Conservation (phyloP, 2,329 filamentous ascomycete species). For the Alternaria sp. region DNA sequence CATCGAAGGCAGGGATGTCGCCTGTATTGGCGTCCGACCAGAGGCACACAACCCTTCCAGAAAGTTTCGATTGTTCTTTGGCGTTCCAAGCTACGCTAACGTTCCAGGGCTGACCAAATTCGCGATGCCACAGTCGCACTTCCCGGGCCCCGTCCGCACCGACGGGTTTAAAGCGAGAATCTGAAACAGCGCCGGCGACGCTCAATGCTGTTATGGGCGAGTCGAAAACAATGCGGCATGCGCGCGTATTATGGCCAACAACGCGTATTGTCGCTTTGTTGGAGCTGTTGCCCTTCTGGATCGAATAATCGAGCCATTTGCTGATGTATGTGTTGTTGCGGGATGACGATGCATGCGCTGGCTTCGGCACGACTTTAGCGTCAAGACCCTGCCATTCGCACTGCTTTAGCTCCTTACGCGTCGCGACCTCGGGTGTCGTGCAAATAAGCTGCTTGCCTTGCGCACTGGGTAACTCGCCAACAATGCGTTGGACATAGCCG, state of each 20-base stretch:
- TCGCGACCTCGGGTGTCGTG: slow-evolving; percentile 50
- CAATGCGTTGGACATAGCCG: slow-evolving; percentile 61
- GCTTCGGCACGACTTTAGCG: slow-evolving; percentile 68
- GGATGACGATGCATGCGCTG: slow-evolving; percentile 34
- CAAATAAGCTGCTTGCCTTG: slow-evolving; percentile 64
- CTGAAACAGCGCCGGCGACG: slow-evolving; percentile 69
- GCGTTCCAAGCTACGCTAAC: slow-evolving; percentile 75
- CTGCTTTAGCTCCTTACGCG: slow-evolving; percentile 63
- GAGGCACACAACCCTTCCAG: slow-evolving; percentile 76
- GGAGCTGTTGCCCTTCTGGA: slow-evolving; percentile 57
- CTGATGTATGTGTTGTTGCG: slow-evolving; percentile 39
- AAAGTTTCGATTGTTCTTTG: slow-evolving; percentile 44
- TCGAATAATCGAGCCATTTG: slow-evolving; percentile 72
- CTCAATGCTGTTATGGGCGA: slow-evolving; percentile 70
- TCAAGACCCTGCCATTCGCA: slow-evolving; percentile 77
- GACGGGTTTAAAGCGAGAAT: slow-evolving; percentile 71
- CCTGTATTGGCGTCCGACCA: slow-evolving; percentile 88
- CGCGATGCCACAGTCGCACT: slow-evolving; percentile 82
- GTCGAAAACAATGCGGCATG: slow-evolving; percentile 78
- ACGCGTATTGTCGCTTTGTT: slow-evolving; percentile 71
- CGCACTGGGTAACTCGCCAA: slow-evolving; percentile 75
- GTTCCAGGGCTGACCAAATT: slow-evolving; percentile 79
- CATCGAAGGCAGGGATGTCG: slow-evolving; percentile 83
- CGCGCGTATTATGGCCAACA: slow-evolving; percentile 77
- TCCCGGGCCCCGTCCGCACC: slow-evolving; percentile 71